These are phyloP conservation scores for Pyrrhoderma noxium DNA, from an alignment of 1,284 basidiomycete species.

Conservation along the genomic window DNA sequence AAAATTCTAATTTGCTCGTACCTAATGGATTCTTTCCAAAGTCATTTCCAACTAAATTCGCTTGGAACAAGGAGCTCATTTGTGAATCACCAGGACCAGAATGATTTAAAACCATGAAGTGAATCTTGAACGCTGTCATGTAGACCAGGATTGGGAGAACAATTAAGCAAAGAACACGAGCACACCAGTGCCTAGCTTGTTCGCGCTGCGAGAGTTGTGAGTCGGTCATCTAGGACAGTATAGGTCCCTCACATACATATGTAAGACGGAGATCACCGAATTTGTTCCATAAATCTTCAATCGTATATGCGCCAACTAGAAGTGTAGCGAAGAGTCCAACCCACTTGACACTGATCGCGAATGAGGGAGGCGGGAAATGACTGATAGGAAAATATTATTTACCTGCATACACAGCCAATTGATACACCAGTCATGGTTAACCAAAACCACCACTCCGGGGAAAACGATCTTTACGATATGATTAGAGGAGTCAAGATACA, in stretches of 20 bases:
- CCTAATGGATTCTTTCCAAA: slow-evolving; percentile 84
- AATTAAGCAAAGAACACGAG: slow-evolving; percentile 82
- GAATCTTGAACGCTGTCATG: slow-evolving; percentile 91
- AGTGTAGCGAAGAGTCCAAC: slow-evolving; percentile 94
- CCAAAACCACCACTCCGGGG: slow-evolving; percentile 97
- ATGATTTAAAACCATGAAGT: slow-evolving; percentile 91
- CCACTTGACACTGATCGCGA: slow-evolving; percentile 77
- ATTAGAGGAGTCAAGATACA: slow-evolving; percentile 12
- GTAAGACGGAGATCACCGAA: slow-evolving; percentile 95
- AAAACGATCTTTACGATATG: slow-evolving; percentile 61
- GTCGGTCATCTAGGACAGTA: background rate
- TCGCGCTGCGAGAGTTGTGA: slow-evolving; percentile 45
- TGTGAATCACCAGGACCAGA: slow-evolving; percentile 96
- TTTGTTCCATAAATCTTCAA: slow-evolving; percentile 98
- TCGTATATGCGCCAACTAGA: slow-evolving; percentile 91
- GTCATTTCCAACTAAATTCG: slow-evolving; percentile 92
- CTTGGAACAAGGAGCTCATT: slow-evolving; percentile 98
- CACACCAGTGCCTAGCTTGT: slow-evolving; percentile 89
- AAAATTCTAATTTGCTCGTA: slow-evolving; percentile 27
- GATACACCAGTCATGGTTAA: slow-evolving; percentile 84
- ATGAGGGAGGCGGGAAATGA: background rate
- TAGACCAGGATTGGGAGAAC: slow-evolving; percentile 87
- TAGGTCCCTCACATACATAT: slow-evolving; percentile 44
- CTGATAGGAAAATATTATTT: slow-evolving; percentile 16
- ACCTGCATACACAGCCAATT: slow-evolving; percentile 94